phyloP scores from a whole-genome alignment of 2,329 filamentous ascomycete genomes.

The Myrmaecium sp. region DNA sequence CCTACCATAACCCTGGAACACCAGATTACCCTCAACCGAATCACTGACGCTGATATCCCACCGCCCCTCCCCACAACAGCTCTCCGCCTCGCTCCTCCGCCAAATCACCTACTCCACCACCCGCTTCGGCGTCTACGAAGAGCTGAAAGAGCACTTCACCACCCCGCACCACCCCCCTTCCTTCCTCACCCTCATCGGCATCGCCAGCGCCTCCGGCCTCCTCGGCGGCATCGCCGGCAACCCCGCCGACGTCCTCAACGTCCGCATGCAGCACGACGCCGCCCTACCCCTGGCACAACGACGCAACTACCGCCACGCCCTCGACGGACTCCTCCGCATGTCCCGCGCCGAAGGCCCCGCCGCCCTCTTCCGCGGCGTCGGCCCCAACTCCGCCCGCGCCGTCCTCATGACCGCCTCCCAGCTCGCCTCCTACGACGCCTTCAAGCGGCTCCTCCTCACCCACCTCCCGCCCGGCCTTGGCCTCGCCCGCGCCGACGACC shows the following conservation, averaged over 20 bases:
- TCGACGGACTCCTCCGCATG: slow-evolving; percentile 79
- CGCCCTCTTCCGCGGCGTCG: slow-evolving; percentile 69
- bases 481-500: no score
- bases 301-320: slow-evolving; percentile 75
- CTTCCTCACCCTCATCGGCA: slow-evolving; percentile 60
- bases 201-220: slow-evolving; percentile 72
- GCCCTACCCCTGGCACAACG: slow-evolving; percentile 56
- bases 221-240: slow-evolving; percentile 82
- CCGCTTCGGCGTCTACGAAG: slow-evolving; percentile 91
- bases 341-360: slow-evolving; percentile 61
- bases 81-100: slow-evolving; percentile 81
- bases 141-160: slow-evolving; percentile 59
- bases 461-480: slow-evolving; percentile 50
- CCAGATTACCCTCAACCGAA: background rate
- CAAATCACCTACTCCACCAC: slow-evolving; percentile 91
- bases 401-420: slow-evolving; percentile 80
- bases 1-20: background rate
- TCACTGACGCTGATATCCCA: background rate
- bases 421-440: slow-evolving; percentile 68
- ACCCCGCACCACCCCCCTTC: slow-evolving; percentile 38
- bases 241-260: slow-evolving; percentile 89
- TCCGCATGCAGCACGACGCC: slow-evolving; percentile 92
- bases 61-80: slow-evolving; percentile 21
- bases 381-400: slow-evolving; percentile 66
- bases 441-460: slow-evolving; percentile 53